Evolutionary conservation across 768 basidiomycete species (phyloP), one percentile per base, ranked within the genome.

Genomic region (Cystobasidium onofrii): DNA sequence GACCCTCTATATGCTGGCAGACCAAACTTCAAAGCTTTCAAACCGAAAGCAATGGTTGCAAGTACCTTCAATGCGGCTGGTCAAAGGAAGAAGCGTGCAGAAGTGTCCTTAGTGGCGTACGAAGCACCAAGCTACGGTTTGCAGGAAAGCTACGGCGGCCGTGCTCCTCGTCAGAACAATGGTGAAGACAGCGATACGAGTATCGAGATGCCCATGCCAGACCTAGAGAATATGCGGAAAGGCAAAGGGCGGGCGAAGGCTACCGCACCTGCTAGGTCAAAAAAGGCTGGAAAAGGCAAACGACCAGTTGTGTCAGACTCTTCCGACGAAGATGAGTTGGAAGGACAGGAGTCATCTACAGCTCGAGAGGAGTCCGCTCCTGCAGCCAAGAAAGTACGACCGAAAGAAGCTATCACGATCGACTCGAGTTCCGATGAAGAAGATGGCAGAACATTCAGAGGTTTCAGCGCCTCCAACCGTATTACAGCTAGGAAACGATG

Each of bases 1-100:
- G 73, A 74, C 41, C 64, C 43, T 13, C 34, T 41, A n/a, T 73
- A 52, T 39, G 70, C 52, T n/a, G 74, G 74, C 9, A 43, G 23
- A 31, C 44, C 74, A 17, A 72, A 74, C 50, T 74, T 74, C 66
- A 74, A 74, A 31, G 66, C 44, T 23, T 74, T 74, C 55, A 55
- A 55, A 46, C 74, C 74, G 10, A 70, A 70, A 29, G 6, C 52
- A 31, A 43, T 25, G 46, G 10, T 52, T 17, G 46, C 43, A 9
- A 27, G 66, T 9, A 29, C 23, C 25, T 70, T 10, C 17, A 54
- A 9, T 23, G 17, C 12, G 17, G 7, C 25, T 27, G 52, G 52
- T 27, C 20, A 43, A 39, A 39, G 39, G 39, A 39, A 39, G 39
- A 39, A 52, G 43, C 61, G 61, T n/a, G 61, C 61, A 31, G 25